Conservation (phyloP, 441 rosid species). For the Erodium moschatum region DNA sequence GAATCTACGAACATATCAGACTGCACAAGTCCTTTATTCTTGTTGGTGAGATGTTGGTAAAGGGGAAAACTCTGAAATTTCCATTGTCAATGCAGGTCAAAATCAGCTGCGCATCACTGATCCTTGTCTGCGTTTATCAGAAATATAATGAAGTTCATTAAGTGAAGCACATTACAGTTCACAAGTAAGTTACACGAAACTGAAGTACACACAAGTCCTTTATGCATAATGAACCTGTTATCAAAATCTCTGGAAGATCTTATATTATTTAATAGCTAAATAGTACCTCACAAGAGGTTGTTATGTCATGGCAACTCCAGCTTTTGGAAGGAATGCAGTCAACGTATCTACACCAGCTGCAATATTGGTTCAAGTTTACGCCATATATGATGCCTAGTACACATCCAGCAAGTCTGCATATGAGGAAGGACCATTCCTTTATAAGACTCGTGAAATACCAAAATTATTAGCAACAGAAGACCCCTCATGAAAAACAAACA, state of each 20-base stretch:
- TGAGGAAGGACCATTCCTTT: slow-evolving; percentile 16
- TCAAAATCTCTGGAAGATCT: not conserved
- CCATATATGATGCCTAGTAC: slow-evolving; percentile 38
- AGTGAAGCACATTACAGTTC: too few species aligned
- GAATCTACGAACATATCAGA: slow-evolving; percentile 48
- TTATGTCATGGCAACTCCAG: slow-evolving; percentile 69
- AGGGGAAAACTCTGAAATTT: slow-evolving; percentile 53
- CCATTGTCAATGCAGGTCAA: slow-evolving; percentile 62
- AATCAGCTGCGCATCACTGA: slow-evolving; percentile 45
- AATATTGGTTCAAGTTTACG: slow-evolving; percentile 42
- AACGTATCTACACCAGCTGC: slow-evolving; percentile 58
- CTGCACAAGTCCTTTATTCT: slow-evolving; percentile 66
- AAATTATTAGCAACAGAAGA: slow-evolving; percentile 12
- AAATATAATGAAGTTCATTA: too few species aligned
- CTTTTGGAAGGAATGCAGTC: slow-evolving; percentile 55
- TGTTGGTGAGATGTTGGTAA: slow-evolving; percentile 45
- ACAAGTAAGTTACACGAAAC: too few species aligned
- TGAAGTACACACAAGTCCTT: too few species aligned
- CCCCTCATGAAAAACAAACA: not conserved
- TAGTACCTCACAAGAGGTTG: slow-evolving; percentile 55
- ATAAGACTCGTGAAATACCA: slow-evolving; percentile 10
- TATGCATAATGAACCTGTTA: too few species aligned
- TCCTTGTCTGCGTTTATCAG: slow-evolving; percentile 38
- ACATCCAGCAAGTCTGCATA: slow-evolving; percentile 43
- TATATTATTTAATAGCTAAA: not conserved